Base-by-base conservation (phyloP, 2,329 filamentous ascomycete species). In the Trichoderma citrinoviride region DNA sequence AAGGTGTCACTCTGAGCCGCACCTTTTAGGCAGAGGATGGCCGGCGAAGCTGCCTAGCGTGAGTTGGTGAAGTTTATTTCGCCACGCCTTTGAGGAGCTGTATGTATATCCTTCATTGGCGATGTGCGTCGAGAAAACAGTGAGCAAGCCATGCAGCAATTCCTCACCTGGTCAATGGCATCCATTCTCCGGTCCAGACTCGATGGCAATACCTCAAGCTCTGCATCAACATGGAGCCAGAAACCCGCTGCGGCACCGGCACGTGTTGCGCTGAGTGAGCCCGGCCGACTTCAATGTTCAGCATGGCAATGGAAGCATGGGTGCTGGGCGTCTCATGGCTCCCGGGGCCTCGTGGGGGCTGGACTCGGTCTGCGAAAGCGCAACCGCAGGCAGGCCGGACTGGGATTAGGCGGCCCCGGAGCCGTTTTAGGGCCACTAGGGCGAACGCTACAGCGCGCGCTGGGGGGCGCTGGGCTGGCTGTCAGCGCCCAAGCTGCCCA, bases 311-410 rank as follows among this genome's bases (percentile, higher is more conserved):
- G 27, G 27, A 5, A 29, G 27, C 27, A 33, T 37, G 33, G 33
- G 10, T 14, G 33, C 33, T 37, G 33, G 54, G 43, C 37, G 23
- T 55, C 27, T 19, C n/a, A 46, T 43, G 47, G 29, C 21, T 54
- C 50, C 40, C 49, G 40, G 60, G 23, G 10, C 10, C 23, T n/a
- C 33, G 64, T 63, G 64, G 64, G 64, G 64, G 64, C 64, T 63
- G 44, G 41, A 33, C 50, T 64, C 60, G 64, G 58, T 66, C 64
- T 64, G 64, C 60, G 21, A 63, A 57, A 52, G 63, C 57, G 63
- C 61, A 64, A 37, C 3, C 10, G 33, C 33, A 37, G 33, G 33
- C 10, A 58, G 37, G 54, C 62, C 53, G 55, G 55, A 33, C 62
- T 50, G 33, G 63, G 64, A 50, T 56, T 44, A 49, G 64, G 57